These are phyloP conservation scores for Tetradesmus obliquus DNA, from an alignment of 139 green algal species.

Conservation along the genomic window DNA sequence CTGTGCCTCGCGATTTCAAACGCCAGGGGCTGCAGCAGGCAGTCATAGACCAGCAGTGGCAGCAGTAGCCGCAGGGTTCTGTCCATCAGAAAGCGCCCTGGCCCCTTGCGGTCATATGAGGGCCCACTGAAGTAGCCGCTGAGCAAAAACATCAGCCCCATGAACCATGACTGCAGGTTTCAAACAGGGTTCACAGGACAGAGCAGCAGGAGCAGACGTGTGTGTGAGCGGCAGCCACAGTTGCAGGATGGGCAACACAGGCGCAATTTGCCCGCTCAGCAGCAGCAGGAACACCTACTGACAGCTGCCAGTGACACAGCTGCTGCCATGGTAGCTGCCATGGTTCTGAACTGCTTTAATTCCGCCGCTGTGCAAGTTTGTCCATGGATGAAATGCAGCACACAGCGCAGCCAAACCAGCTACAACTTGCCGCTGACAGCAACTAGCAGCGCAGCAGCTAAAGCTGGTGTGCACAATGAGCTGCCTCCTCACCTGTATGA, in stretches of 20 bases:
- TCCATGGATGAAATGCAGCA: no score
- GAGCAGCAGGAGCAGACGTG: background rate
- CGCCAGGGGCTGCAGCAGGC: background rate
- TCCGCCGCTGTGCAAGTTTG: no score
- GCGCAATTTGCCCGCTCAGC: background rate
- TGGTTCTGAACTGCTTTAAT: no score
- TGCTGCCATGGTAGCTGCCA: no score
- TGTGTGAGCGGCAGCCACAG: background rate
- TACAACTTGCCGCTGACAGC: no score
- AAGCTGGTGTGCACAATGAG: no score
- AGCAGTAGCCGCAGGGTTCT: background rate
- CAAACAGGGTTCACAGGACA: no score
- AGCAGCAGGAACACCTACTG: background rate
- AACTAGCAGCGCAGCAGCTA: no score
- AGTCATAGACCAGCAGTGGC: background rate
- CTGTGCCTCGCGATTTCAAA: background rate
- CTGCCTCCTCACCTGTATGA: background rate
- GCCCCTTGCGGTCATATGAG: background rate
- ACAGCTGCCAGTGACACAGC: no score
- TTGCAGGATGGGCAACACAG: background rate
- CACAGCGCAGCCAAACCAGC: no score
- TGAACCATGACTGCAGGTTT: slow-evolving; percentile 11
- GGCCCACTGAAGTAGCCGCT: slow-evolving; percentile 6
- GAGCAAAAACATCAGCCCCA: slow-evolving; percentile 2
- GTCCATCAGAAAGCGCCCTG: background rate